Evolutionary conservation across 148 eudicot genomes (phyloP).

Genomic region (Camellia sinensis): DNA sequence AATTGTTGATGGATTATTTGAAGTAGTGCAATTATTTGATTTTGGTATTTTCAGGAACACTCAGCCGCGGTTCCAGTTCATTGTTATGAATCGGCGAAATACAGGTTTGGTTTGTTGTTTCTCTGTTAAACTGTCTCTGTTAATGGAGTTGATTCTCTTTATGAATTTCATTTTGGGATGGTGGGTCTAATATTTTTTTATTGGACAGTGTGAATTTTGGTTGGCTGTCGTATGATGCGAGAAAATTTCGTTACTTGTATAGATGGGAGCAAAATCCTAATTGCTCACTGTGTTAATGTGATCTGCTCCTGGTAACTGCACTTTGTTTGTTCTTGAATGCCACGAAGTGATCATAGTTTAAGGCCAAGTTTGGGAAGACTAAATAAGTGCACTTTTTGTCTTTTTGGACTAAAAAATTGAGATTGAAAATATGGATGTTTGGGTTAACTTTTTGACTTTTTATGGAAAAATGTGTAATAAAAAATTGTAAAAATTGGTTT

Average conservation of each 20-base stretch:
- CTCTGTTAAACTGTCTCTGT: not conserved
- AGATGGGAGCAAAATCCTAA: not conserved
- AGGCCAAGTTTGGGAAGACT: no score
- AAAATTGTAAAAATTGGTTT: no score
- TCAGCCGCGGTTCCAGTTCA: conserved; percentile 76
- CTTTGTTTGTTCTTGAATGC: not conserved
- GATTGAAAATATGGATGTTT: no score
- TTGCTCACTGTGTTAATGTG: not conserved
- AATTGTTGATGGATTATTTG: conserved; percentile 4
- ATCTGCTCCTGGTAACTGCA: not conserved
- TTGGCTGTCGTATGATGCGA: not conserved
- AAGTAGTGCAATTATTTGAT: not conserved
- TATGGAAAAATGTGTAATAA: no score
- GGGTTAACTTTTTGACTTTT: no score
- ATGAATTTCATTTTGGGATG: not conserved
- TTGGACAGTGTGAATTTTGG: not conserved
- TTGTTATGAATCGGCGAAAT: conserved; percentile 76
- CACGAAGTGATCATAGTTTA: not conserved
- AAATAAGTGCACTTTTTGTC: no score
- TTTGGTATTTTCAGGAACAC: conserved; percentile 46
- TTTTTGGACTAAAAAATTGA: no score
- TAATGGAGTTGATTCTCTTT: not conserved
- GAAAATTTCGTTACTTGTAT: not conserved
- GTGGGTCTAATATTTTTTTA: not conserved
- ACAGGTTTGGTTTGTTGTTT: conserved; percentile 40